Evolutionary conservation across 441 rosid genomes (phyloP).

Genomic region (Gossypium gossypioides): DNA sequence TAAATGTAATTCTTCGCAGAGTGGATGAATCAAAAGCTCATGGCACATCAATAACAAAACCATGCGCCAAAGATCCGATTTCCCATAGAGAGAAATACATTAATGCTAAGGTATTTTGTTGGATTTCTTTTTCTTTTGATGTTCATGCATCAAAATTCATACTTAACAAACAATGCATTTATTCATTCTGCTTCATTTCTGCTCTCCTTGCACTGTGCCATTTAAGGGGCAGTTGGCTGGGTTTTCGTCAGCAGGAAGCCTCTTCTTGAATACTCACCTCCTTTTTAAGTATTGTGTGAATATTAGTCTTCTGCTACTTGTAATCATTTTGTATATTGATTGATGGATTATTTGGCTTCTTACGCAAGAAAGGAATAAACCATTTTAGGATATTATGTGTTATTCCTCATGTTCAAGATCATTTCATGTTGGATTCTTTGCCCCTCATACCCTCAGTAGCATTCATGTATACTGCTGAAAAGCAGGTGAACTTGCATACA

Average conservation of each 20-base stretch:
- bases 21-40: constrained; percentile 25
- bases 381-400: background rate
- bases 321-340: constrained; percentile 1
- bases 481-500: background rate
- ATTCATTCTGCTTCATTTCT: background rate
- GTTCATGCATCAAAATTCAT: background rate
- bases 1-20: constrained; percentile 35
- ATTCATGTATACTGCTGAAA: background rate
- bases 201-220: background rate
- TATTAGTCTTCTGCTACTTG: background rate
- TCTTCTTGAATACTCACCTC: background rate
- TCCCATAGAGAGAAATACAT: constrained; percentile 65
- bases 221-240: background rate
- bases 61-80: constrained; percentile 47
- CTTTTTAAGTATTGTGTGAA: background rate
- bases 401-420: background rate
- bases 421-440: background rate
- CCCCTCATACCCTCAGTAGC: background rate
- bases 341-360: constrained; percentile 6
- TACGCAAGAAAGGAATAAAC: background rate
- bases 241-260: background rate
- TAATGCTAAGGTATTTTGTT: constrained; percentile 55
- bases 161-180: background rate
- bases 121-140: background rate
- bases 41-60: constrained; percentile 43